Evolutionary conservation across 2,329 filamentous ascomycete species (phyloP), one percentile per base, ranked within the genome.

Genomic region (Alternaria sp.): DNA sequence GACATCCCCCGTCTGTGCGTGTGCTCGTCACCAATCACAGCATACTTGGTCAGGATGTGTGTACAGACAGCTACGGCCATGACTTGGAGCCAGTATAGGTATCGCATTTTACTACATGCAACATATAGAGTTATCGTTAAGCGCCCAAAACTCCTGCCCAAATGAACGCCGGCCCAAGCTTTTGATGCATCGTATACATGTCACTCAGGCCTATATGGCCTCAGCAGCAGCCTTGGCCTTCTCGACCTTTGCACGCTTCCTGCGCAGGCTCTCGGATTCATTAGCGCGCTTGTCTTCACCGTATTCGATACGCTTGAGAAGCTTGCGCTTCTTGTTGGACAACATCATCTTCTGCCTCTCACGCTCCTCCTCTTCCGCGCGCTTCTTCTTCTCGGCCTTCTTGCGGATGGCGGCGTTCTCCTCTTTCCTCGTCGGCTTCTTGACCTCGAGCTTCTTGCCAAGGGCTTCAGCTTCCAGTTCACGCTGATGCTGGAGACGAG

Each of bases 281-380:
- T 89, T 91, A 69, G 94, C 94, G 85, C 93, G 92, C 86, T 95
- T 94, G 82, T 90, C 94, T 81, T 97, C 97, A 64, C 89, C 93
- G 81, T 97, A 96, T 76, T 93, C 86, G 92, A 99, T 99, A 84
- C 97, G 95, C 85, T 98, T 95, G 69, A 94, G 91, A 74, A 97
- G 84, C 89, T 97, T 97, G 74, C 95, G 87, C 89, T 98, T 99
- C 87, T 96, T 95, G 81, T 96, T 92, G 80, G 91, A 92, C 85
- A 98, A 90, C 95, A 99, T 99, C 83, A 96, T 95, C 88, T 97
- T 97, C 78, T 92, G 90, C 65, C 94, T 87, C 80, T 97, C 93
- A 60, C 96, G 81, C 73, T 98, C 94, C 80, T 98, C 95, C 4
- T 91, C 89, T 76, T 95, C 92, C 73, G 86, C 82, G 66, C 81